A percentile compares a stretch with the other conserved stretches of the same genome.
Conservation (phyloP, 2,329 filamentous ascomycete species). For the Verticillium zaregamsianum region DNA sequence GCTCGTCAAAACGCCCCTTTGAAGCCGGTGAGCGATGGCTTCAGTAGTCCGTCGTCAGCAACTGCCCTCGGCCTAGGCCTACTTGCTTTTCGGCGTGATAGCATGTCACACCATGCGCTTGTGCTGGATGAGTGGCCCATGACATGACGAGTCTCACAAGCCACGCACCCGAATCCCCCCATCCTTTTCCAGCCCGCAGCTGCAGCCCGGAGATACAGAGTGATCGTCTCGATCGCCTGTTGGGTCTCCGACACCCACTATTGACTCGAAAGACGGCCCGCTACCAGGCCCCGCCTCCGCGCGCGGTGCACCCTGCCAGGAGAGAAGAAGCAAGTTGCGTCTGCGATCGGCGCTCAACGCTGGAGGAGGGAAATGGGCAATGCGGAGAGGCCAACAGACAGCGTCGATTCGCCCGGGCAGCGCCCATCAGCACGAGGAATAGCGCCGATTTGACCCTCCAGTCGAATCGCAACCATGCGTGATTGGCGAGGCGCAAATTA, state of each 20-base stretch:
- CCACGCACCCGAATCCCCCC: neutral
- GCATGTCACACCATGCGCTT: neutral
- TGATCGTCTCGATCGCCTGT: neutral
- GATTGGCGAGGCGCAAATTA: neutral
- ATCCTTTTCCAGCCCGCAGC: neutral
- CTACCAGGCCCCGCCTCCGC: neutral
- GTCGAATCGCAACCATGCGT: neutral
- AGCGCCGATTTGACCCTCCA: constrained; percentile 9
- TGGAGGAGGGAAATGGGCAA: neutral
- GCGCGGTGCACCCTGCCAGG: neutral
- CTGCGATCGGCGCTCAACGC: constrained; percentile 3
- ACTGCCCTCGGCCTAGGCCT: neutral
- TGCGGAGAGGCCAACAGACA: constrained; percentile 6
- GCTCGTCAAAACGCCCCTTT: neutral
- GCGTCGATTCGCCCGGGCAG: neutral
- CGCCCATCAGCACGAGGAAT: constrained; percentile 6
- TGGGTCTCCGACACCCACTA: neutral
- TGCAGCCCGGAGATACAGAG: neutral
- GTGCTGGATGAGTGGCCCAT: neutral
- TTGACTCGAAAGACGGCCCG: neutral
- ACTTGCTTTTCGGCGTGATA: neutral
- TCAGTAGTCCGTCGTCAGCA: neutral
- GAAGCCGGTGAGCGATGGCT: neutral
- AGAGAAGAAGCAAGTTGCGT: constrained; percentile 2
- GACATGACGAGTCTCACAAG: neutral